phyloP scores from a whole-genome alignment of 1,284 basidiomycete species.

The Wallemia ichthyophaga region DNA sequence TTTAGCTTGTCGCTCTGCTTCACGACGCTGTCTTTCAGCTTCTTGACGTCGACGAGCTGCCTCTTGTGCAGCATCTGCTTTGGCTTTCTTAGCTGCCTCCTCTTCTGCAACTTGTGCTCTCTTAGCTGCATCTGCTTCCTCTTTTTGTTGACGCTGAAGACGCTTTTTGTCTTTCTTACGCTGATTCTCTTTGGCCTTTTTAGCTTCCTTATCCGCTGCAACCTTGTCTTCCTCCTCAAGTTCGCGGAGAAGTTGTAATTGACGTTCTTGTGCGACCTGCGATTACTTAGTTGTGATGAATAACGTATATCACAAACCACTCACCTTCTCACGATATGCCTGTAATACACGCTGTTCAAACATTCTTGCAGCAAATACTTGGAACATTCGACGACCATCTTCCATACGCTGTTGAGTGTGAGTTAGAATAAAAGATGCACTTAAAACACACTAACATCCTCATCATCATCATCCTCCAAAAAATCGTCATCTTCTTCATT shows the following conservation, averaged over 20 bases:
- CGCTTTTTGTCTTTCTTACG: slow-evolving; percentile 99
- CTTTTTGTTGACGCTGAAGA: slow-evolving; percentile 67
- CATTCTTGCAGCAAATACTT: slow-evolving; percentile 98
- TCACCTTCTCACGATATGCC: slow-evolving; percentile 55
- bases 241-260: slow-evolving; percentile 55
- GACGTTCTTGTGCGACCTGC: slow-evolving; percentile 57
- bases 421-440: background rate
- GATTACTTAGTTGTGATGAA: background rate
- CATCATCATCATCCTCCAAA: slow-evolving; percentile 21
- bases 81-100: slow-evolving; percentile 35
- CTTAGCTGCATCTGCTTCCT: slow-evolving; percentile 49
- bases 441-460: slow-evolving; percentile 12
- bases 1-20: slow-evolving; percentile 36
- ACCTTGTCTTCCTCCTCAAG: slow-evolving; percentile 63
- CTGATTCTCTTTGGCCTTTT: slow-evolving; percentile 84
- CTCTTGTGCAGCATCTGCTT: slow-evolving; percentile 30
- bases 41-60: slow-evolving; percentile 36
- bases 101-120: slow-evolving; percentile 56
- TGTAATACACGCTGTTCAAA: slow-evolving; percentile 91
- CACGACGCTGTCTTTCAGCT: slow-evolving; percentile 37
- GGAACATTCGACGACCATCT: slow-evolving; percentile 96
- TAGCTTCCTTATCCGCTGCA: slow-evolving; percentile 54
- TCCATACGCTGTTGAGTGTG: slow-evolving; percentile 52
- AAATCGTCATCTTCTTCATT: slow-evolving; percentile 22
- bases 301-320: background rate